Percentiles rank a stretch among this genome's conserved stretches.
phyloP scores from a whole-genome alignment of 768 basidiomycete species.

The Chlorophyllum brunneum region DNA sequence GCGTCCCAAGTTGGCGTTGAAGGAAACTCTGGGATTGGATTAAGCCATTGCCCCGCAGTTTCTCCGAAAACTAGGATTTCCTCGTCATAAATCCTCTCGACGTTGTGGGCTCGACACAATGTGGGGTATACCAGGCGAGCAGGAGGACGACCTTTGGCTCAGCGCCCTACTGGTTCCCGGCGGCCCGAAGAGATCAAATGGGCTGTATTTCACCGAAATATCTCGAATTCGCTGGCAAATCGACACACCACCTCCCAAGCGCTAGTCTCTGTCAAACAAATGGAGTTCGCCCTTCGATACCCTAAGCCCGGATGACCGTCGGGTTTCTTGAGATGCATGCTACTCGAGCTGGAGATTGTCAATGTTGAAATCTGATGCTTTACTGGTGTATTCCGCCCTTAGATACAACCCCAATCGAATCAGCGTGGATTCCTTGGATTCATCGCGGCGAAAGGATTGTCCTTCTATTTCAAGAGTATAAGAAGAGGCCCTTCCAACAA shows the following conservation, averaged over 20 bases:
- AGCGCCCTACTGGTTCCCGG: not conserved
- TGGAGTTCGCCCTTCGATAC: not conserved
- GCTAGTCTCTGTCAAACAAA: not conserved
- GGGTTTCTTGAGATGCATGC: not conserved
- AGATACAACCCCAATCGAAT: not conserved
- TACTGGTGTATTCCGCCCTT: not conserved
- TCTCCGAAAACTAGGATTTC: not conserved
- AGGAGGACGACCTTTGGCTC: not conserved
- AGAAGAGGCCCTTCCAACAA: not conserved
- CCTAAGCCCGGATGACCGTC: not conserved
- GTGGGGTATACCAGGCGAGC: not conserved
- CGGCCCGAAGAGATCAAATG: not conserved
- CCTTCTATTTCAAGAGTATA: not conserved
- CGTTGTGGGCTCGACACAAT: not conserved
- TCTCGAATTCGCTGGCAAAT: too few relatives aligned
- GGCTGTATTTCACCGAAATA: not conserved
- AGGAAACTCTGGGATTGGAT: not conserved
- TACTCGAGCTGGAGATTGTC: too few relatives aligned
- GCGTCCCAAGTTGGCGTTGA: not conserved
- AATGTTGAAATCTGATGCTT: not conserved
- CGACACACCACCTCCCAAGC: not conserved
- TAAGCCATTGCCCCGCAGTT: not conserved
- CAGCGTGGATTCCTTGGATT: constrained; percentile 7
- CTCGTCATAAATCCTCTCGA: not conserved
- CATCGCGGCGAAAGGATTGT: not conserved